Base-by-base conservation (phyloP, 768 basidiomycete genomes). In the Leccinum subgranulosum region DNA sequence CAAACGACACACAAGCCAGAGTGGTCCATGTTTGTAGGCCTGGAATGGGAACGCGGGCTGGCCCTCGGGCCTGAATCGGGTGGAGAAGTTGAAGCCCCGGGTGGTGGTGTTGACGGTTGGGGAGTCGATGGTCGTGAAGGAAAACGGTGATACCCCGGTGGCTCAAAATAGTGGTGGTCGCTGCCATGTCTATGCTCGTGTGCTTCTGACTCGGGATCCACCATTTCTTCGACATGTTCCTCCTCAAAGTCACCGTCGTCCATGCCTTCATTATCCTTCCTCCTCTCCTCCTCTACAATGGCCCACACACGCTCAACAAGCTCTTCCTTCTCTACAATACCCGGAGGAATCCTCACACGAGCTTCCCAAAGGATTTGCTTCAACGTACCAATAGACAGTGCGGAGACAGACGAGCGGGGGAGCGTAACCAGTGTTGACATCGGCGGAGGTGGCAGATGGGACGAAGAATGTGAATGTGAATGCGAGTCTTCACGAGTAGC, bases 1-100 rank as follows among this genome's bases (percentile, higher is more conserved):
- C 94, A 97, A 10, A 97, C 82, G 0, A 96, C 91, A 69, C 94
- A 97, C 5, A 94, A 72, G 2, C 94, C 93, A 9, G 82, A 81
- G 23, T 86, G 81, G 60, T 92, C 90, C 12, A 81, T 53, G 19
- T 12, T 60, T 41, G 59, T 28, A 19, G 54, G 52, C 27, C 57
- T 65, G 33, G 66, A 41, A 51, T 53, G 33, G 7, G 56, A 72
- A 67, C 65, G 76, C 71, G 31, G 73, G 71, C 57, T 74, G 69
- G 77, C 60, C 59, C 76, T 79, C 6, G 79, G 8, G 10, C 39
- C n/a, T 25, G 53, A 66, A 23, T 76, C 60, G n/a, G 71, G 59
- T 12, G 70, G 72, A 4, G 75, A 68, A 4, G 70, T 65, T 2
- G 75, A 60, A 39, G 64, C 39, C 21, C 64, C 41, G 7, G 70